Evolutionary conservation across 768 basidiomycete genomes (phyloP).

Genomic region (Gyrodon lividus): DNA sequence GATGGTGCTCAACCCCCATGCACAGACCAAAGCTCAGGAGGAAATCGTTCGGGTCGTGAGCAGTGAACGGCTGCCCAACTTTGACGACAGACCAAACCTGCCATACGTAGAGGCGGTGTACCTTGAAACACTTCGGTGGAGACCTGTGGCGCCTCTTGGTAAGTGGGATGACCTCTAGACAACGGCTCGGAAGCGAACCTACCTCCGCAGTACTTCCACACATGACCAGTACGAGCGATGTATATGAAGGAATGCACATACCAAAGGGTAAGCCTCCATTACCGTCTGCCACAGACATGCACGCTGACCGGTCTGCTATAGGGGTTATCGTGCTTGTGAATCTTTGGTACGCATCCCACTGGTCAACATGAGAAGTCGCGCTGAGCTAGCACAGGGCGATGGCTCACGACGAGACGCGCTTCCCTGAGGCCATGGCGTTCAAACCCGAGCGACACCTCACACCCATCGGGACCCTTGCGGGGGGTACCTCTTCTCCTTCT

Average conservation of each 20-base stretch:
- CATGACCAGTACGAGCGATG: slow-evolving; percentile 20
- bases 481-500: not conserved
- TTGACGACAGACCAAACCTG: slow-evolving; percentile 26
- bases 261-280: slow-evolving; percentile 22
- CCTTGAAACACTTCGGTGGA: slow-evolving; percentile 34
- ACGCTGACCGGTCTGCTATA: not conserved
- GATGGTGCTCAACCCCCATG: slow-evolving; percentile 33
- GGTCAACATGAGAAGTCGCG: not conserved
- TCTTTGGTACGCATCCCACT: slow-evolving; percentile 17
- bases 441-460: slow-evolving; percentile 55
- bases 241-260: slow-evolving; percentile 30
- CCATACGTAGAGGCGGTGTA: slow-evolving; percentile 33
- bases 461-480: slow-evolving; percentile 10
- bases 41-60: slow-evolving; percentile 35
- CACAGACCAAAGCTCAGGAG: slow-evolving; percentile 29
- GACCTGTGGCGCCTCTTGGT: slow-evolving; percentile 29
- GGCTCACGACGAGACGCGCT: slow-evolving; percentile 49
- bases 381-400: slow-evolving; percentile 37
- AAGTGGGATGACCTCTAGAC: slow-evolving; percentile 2
- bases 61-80: slow-evolving; percentile 25
- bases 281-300: not conserved
- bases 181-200: not conserved
- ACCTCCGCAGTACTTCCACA: slow-evolving; percentile 21
- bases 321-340: slow-evolving; percentile 25
- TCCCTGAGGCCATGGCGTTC: slow-evolving; percentile 52